Evolutionary conservation across 2,329 filamentous ascomycete genomes (phyloP), one percentile per base, ranked within the genome.

Genomic region (Aspergillus ruber): DNA sequence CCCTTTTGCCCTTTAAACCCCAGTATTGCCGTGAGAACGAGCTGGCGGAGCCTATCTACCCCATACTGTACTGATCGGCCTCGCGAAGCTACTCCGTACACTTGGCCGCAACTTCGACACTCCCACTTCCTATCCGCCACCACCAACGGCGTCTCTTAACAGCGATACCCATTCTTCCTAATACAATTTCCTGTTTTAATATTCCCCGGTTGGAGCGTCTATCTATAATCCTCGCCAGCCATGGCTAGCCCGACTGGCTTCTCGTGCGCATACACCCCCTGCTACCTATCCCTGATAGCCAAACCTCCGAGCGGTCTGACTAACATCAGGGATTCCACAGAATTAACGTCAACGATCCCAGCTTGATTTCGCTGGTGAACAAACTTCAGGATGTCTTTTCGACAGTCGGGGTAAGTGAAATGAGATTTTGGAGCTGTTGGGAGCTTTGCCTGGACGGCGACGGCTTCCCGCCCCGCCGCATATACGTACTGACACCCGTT

Each of bases 311-410:
- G 32, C 20, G 10, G 43, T 36, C 56, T 55, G 51, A 54, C 60
- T 62, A 57, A 62, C 52, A 39, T 50, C 44, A 50, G 50, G 46
- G 39, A 56, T 47, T 36, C 21, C 49, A 57, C 65, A 85, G 82
- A 60, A 84, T 85, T 69, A 86, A 85, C 67, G 83, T 86, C 52
- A 86, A 86, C 65, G 83, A 86, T 62, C 83, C 83, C 21, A 76
- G 76, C 56, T 75, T 86, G 60, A 86, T 86, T 62, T 84, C 83
- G 27, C 86, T 97, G 61, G 93, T 98, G 69, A 98, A 98, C 79
- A 97, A 95, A 78, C 84, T 98, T 42, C 93, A 98, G 71, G 93
- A 98, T 88, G 93, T 98, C 60, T 98, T 98, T 69, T 86, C 91
- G 53, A 97, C 93, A 38, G 93, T 98, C 60, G 93, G 93, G 61